Evolutionary conservation across 2,329 filamentous ascomycete genomes (phyloP).

Genomic region (Colletotrichum salicis): DNA sequence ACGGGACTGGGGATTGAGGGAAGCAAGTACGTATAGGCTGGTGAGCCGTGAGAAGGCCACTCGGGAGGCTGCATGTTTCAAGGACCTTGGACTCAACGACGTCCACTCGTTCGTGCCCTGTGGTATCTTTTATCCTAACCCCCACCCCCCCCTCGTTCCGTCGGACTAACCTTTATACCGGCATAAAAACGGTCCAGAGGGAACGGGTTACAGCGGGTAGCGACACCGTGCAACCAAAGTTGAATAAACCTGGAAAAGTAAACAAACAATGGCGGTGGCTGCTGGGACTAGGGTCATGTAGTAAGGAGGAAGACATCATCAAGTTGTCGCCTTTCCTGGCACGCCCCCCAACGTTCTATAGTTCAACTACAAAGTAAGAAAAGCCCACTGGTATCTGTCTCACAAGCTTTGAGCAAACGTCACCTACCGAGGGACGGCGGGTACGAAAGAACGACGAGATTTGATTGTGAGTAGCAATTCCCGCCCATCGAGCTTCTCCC

Average conservation of each 20-base stretch:
- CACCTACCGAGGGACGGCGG: not conserved
- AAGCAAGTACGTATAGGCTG: too few relatives aligned
- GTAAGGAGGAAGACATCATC: not conserved
- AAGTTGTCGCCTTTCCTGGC: not conserved
- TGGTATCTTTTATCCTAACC: not conserved
- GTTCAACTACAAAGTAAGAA: not conserved
- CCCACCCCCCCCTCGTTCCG: not conserved
- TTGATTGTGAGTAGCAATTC: not conserved
- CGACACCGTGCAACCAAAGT: not conserved
- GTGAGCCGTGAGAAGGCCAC: not conserved
- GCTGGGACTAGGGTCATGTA: not conserved
- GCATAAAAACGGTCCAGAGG: too few relatives aligned
- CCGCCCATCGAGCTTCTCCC: not conserved
- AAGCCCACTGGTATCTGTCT: not conserved
- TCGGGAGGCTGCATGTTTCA: slow-evolving; percentile 25
- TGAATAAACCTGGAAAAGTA: not conserved
- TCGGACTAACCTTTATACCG: not conserved
- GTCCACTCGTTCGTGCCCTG: not conserved
- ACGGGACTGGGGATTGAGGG: not conserved
- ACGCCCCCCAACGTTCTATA: not conserved
- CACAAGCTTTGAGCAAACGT: not conserved
- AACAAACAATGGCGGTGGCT: not conserved
- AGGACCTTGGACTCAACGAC: not conserved
- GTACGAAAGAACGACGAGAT: not conserved
- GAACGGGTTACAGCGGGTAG: not conserved